These are phyloP conservation scores for Starmerella tilneyi DNA, from an alignment of 805 yeast species.

Conservation along the genomic window DNA sequence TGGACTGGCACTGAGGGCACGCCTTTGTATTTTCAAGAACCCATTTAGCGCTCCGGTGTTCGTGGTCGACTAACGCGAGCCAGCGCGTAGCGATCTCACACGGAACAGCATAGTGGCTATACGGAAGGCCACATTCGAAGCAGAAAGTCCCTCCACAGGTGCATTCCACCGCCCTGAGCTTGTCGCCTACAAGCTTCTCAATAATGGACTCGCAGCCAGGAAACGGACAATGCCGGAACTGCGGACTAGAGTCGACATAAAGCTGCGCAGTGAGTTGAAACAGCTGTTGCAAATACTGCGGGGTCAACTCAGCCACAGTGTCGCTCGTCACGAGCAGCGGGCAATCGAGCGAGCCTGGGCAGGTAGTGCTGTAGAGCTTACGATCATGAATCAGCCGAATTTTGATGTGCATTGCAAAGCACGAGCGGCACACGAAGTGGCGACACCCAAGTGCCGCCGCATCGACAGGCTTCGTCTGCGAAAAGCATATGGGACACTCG, in stretches of 20 bases:
- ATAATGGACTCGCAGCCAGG: constrained; percentile 20
- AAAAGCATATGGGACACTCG: constrained; percentile 15
- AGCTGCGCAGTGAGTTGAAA: constrained; percentile 3
- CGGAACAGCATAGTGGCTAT: constrained; percentile 77
- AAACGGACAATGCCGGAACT: constrained; percentile 18
- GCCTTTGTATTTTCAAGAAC: constrained; percentile 69
- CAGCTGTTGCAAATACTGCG: not conserved
- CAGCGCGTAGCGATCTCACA: constrained; percentile 60
- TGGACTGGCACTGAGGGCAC: constrained; percentile 71
- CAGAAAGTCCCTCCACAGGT: constrained; percentile 62
- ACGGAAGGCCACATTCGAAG: constrained; percentile 53
- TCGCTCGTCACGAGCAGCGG: constrained; percentile 33
- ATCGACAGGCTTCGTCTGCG: not conserved
- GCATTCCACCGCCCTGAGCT: constrained; percentile 47
- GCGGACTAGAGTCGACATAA: constrained; percentile 7
- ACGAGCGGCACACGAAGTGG: constrained; percentile 59
- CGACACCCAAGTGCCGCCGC: constrained; percentile 43
- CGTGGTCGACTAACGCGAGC: constrained; percentile 73
- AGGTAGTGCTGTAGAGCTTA: constrained; percentile 38
- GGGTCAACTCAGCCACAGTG: not conserved
- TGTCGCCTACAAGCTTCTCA: constrained; percentile 43
- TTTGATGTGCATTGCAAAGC: constrained; percentile 54
- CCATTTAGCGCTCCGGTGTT: constrained; percentile 84
- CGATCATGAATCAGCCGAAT: constrained; percentile 34
- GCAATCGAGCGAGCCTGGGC: constrained; percentile 54